Percentiles rank a stretch among this genome's conserved stretches.
Evolutionary conservation across 2,329 filamentous ascomycete genomes (phyloP).

Genomic region (Penicillium sp.): DNA sequence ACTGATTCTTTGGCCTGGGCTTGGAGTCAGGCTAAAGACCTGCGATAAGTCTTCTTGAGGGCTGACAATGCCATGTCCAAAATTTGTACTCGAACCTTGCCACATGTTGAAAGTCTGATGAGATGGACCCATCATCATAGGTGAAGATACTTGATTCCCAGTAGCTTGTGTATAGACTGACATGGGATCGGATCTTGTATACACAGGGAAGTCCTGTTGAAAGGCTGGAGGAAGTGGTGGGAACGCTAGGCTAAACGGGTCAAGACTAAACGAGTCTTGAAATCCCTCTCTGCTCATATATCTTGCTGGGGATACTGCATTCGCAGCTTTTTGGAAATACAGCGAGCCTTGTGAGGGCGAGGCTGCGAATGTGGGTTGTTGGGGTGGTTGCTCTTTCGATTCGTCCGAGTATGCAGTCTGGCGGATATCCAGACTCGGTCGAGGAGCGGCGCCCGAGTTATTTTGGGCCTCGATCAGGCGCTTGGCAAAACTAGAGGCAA

Average conservation of each 20-base stretch:
- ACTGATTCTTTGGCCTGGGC: slow-evolving; percentile 18
- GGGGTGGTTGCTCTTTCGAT: not conserved
- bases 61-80: not conserved
- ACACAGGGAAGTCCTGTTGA: not conserved
- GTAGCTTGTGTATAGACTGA: not conserved
- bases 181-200: slow-evolving; percentile 1
- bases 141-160: not conserved
- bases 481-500: slow-evolving; percentile 30
- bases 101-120: not conserved
- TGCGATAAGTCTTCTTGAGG: slow-evolving; percentile 4
- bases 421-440: slow-evolving; percentile 1
- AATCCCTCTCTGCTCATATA: slow-evolving; percentile 1
- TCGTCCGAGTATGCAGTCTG: slow-evolving; percentile 2
- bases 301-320: not conserved
- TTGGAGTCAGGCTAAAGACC: slow-evolving; percentile 6
- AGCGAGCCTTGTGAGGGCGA: not conserved
- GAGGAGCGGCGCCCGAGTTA: not conserved
- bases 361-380: not conserved
- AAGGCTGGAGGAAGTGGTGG: not conserved
- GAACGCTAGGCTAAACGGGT: not conserved
- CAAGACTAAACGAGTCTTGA: not conserved
- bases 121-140: not conserved
- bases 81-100: not conserved
- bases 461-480: slow-evolving; percentile 24
- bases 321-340: not conserved